phyloP scores from a whole-genome alignment of 192 early-diverging fungal species.

The Oehlia diaphana region DNA sequence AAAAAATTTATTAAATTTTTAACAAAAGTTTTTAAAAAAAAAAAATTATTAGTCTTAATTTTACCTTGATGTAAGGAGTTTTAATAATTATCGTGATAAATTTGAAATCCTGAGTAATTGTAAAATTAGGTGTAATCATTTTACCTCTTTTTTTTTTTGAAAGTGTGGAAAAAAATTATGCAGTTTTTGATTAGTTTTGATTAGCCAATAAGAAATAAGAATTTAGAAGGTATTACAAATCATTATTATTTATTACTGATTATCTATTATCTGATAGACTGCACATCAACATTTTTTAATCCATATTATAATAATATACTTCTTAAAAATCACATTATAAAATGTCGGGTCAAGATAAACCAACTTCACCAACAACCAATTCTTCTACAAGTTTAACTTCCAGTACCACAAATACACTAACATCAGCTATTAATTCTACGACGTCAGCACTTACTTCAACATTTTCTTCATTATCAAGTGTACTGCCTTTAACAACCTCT shows the following conservation, averaged over 20 bases:
- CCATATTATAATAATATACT: too few relatives aligned
- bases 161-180: too few relatives aligned
- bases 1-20: not conserved
- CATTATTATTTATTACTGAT: too few relatives aligned
- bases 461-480: constrained; percentile 21
- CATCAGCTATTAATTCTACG: constrained; percentile 5
- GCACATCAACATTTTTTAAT: too few relatives aligned
- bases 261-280: too few relatives aligned
- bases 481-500: constrained; percentile 15
- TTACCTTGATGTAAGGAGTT: constrained; percentile 76
- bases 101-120: constrained; percentile 74
- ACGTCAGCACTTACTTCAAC: constrained; percentile 24
- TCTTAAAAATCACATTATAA: not conserved
- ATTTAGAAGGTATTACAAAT: too few relatives aligned
- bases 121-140: constrained; percentile 94
- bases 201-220: too few relatives aligned
- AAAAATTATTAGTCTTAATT: not conserved
- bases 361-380: not conserved
- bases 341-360: not conserved
- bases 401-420: not conserved
- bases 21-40: not conserved
- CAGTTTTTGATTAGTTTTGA: too few relatives aligned
- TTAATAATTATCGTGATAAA: constrained; percentile 74
- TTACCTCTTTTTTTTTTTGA: too few relatives aligned
- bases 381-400: not conserved